Conservation (phyloP, 306 rosid genomes). For the Elaeagnus macrophylla region DNA sequence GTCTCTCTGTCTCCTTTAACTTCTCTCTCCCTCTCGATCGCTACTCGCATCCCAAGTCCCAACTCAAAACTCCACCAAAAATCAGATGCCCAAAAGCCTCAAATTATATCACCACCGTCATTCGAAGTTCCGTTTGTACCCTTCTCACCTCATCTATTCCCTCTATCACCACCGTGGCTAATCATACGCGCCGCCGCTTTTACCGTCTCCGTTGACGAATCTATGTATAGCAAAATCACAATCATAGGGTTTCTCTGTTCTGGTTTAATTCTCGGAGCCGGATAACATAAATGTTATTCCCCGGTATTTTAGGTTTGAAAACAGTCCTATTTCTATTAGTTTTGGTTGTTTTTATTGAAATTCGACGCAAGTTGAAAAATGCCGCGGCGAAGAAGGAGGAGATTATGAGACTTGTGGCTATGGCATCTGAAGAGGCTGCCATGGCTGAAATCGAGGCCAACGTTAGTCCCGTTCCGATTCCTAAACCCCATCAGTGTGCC, state of each 20-base stretch:
- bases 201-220: constrained; percentile 12
- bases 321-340: constrained; percentile 24
- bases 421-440: constrained; percentile 36
- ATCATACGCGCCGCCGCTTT: background rate
- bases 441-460: constrained; percentile 27
- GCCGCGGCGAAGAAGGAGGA: constrained; percentile 40
- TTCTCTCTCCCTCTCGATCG: background rate
- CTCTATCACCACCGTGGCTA: background rate
- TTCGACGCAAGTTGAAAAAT: constrained; percentile 43
- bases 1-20: background rate
- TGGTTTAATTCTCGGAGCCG: constrained; percentile 38
- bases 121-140: constrained; percentile 16
- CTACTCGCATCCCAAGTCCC: too few relatives aligned
- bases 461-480: constrained; percentile 1
- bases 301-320: constrained; percentile 53
- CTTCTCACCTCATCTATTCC: constrained; percentile 9
- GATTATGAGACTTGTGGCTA: constrained; percentile 24
- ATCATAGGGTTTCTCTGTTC: constrained; percentile 42
- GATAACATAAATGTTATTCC: constrained; percentile 33
- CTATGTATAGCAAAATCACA: constrained; percentile 30
- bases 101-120: background rate
- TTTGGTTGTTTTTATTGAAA: constrained; percentile 21
- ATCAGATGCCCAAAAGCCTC: constrained; percentile 16
- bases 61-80: background rate
- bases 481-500: constrained; percentile 30